Evolutionary conservation across 2,329 filamentous ascomycete genomes (phyloP), one percentile per base, ranked within the genome.

Genomic region (Leptographium wingfieldii): DNA sequence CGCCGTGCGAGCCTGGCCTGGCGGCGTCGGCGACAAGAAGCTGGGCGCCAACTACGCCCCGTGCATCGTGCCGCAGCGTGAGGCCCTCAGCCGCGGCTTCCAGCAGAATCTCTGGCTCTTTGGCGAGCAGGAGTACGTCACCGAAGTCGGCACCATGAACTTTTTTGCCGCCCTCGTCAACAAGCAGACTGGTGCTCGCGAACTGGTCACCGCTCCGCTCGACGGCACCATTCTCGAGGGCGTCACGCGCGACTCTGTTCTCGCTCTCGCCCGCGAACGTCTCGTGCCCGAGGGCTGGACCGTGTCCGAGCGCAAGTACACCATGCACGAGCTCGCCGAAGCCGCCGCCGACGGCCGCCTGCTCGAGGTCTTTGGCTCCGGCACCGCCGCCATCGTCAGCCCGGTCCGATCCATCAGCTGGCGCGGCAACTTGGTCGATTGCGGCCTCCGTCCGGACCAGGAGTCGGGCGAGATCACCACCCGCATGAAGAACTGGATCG

Each of bases 81-180:
- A 96, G 74, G 94, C 94, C 51, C 90, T 91, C 54, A 88, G 85
- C 73, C 84, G 91, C 60, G 94, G 94, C 27, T 96, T 92, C 81
- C 92, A 97, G 76, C 94, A 99, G 78, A 99, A 97, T 75, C 80
- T 99, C 59, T 99, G 94, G 94, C 78, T 99, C 38, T 99, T 97
- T 70, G 92, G 92, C 52, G 86, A 95, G 69, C 90, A 97, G 73
- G 90, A 97, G 73, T 96, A 87, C 69, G 86, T 97, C 61, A 99
- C 94, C 55, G 94, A 99, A 75, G 94, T 96, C 60, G 94, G 94
- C 69, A 97, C 94, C 61, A 99, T 99, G 94, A 99, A 99, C 76
- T 85, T 99, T 72, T 99, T 97, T 69, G 86, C 87, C 38, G 92
- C 88, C 51, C 75, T 97, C 67, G 85, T 84, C 76, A 85, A 95